These are phyloP conservation scores for Neonectria ditissima DNA, from an alignment of 2,329 filamentous ascomycete genomes.

Conservation along the genomic window DNA sequence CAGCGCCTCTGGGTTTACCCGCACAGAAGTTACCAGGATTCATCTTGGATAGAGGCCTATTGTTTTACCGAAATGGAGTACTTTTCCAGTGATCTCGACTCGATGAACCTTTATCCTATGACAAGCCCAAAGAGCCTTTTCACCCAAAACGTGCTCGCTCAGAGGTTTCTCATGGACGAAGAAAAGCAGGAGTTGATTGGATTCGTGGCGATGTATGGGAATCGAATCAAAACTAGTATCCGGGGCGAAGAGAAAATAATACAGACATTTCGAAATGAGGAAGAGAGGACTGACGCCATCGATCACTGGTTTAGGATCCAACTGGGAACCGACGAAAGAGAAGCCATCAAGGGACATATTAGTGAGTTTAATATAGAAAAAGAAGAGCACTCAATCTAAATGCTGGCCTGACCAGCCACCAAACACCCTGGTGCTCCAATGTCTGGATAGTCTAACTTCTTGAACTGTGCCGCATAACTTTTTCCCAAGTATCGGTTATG, in stretches of 20 bases:
- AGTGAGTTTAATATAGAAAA: conserved; percentile 1
- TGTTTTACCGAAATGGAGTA: conserved; percentile 25
- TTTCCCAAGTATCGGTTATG: too few relatives aligned
- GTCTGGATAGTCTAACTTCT: too few relatives aligned
- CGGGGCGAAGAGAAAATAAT: neutral
- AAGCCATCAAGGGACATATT: conserved; percentile 13
- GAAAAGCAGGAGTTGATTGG: neutral
- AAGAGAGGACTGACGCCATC: conserved; percentile 16
- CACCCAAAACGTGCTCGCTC: conserved; percentile 21
- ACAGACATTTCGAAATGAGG: conserved; percentile 6
- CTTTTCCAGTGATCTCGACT: conserved; percentile 20
- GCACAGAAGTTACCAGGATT: conserved; percentile 5
- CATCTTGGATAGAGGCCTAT: conserved; percentile 15
- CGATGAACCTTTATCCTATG: conserved; percentile 23
- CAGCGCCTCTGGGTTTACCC: conserved; percentile 27
- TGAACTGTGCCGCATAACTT: too few relatives aligned
- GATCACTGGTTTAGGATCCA: conserved; percentile 19
- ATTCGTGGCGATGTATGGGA: conserved; percentile 7
- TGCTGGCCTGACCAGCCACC: too few relatives aligned
- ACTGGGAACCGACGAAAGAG: conserved; percentile 2
- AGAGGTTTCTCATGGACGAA: conserved; percentile 12
- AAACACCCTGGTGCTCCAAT: too few relatives aligned
- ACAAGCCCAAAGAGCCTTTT: conserved; percentile 26
- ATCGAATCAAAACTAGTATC: conserved; percentile 6
- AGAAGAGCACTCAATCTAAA: neutral